Percentiles rank a stretch among this genome's conserved stretches.
Evolutionary conservation across 805 yeast species (phyloP).

Genomic region (Saccharomycopsis amapae): DNA sequence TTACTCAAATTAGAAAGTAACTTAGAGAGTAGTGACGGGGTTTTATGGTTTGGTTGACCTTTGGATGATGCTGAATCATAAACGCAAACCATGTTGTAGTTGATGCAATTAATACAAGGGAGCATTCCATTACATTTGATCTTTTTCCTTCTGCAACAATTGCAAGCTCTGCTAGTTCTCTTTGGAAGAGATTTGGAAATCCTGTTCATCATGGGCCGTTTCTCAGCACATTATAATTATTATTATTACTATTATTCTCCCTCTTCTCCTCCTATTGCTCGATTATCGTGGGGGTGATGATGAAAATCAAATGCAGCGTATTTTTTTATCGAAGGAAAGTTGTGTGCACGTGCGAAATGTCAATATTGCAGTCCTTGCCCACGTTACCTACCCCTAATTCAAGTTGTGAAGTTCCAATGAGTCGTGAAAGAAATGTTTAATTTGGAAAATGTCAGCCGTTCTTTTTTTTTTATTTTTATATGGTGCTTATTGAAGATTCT

Average conservation of each 20-base stretch:
- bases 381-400: not conserved
- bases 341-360: not conserved
- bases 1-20: conserved; percentile 1
- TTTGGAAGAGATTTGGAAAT: conserved; percentile 1
- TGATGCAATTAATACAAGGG: conserved; percentile 2
- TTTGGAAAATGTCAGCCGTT: not conserved
- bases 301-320: not conserved
- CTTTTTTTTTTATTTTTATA: not conserved
- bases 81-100: conserved; percentile 1
- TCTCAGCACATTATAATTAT: not conserved
- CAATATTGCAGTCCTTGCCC: not conserved
- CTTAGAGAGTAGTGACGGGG: conserved; percentile 2
- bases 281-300: not conserved
- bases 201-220: conserved; percentile 2
- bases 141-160: conserved; percentile 3
- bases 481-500: conserved; percentile 1
- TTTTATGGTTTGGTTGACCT: not conserved
- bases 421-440: not conserved
- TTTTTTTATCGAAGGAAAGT: not conserved
- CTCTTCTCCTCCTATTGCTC: not conserved
- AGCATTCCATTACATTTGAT: conserved; percentile 4
- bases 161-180: conserved; percentile 3
- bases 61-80: conserved; percentile 1
- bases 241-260: not conserved
- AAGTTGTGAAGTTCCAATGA: not conserved